phyloP scores from a whole-genome alignment of 371 early-diverging fungal species.

The Mucor racemosus region DNA sequence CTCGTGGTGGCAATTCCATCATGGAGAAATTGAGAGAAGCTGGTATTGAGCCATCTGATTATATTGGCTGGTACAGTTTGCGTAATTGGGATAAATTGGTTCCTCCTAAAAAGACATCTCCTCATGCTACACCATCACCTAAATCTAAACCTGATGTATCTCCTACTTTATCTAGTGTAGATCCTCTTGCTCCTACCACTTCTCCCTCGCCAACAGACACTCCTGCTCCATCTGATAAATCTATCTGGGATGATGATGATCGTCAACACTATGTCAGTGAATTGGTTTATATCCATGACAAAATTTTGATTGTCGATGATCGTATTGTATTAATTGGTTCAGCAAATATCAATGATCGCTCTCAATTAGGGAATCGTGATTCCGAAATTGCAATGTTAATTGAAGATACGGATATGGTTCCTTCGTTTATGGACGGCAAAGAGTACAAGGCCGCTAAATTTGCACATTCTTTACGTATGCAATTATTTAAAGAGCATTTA shows the following conservation, averaged over 20 bases:
- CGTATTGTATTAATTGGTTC: conserved; percentile 83
- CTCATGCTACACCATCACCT: not conserved
- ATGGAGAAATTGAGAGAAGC: conserved; percentile 61
- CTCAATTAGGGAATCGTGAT: conserved; percentile 88
- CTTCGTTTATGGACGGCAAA: conserved; percentile 75
- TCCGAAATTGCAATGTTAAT: conserved; percentile 90
- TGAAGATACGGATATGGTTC: conserved; percentile 75
- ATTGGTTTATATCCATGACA: conserved; percentile 91
- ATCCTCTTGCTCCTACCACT: not conserved
- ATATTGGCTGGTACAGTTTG: conserved; percentile 81
- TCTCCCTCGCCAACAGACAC: not conserved
- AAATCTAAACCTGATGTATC: not conserved
- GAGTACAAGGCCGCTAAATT: conserved; percentile 76
- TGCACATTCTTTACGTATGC: conserved; percentile 75
- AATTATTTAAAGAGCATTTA: conserved; percentile 85
- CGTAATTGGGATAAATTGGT: conserved; percentile 70
- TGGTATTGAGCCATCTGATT: conserved; percentile 77
- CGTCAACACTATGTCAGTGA: conserved; percentile 73
- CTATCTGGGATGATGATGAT: conserved; percentile 30
- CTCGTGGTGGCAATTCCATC: conserved; percentile 78
- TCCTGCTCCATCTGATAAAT: conserved; percentile 3
- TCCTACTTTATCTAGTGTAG: not conserved
- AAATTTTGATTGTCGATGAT: conserved; percentile 92
- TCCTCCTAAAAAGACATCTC: conserved; percentile 17
- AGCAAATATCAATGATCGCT: conserved; percentile 70